These are phyloP conservation scores for Phlebopus sp. DNA, from an alignment of 1,284 basidiomycete species.

Conservation along the genomic window DNA sequence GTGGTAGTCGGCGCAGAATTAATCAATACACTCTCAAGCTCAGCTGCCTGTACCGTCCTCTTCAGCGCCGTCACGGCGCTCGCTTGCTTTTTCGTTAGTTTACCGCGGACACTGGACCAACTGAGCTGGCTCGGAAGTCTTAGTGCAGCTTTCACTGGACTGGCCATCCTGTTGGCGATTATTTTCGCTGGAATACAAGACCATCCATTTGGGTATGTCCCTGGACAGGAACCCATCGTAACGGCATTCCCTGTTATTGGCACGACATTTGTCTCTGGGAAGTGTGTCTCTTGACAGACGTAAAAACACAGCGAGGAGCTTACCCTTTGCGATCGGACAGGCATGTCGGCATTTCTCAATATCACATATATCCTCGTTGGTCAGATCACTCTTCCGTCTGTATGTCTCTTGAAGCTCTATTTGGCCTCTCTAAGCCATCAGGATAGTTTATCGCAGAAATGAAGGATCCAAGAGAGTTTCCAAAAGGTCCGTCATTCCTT, in stretches of 20 bases:
- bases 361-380: slow-evolving; percentile 63
- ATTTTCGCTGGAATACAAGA: slow-evolving; percentile 52
- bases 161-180: slow-evolving; percentile 54
- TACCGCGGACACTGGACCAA: slow-evolving; percentile 53
- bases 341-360: slow-evolving; percentile 46
- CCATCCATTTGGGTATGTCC: slow-evolving; percentile 40
- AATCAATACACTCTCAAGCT: slow-evolving; percentile 58
- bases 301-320: background rate
- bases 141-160: slow-evolving; percentile 52
- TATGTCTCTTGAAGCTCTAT: slow-evolving; percentile 10
- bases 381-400: slow-evolving; percentile 50
- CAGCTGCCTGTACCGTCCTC: slow-evolving; percentile 52
- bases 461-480: slow-evolving; percentile 62
- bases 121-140: slow-evolving; percentile 43
- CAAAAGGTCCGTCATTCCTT: slow-evolving; percentile 39
- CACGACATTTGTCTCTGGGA: slow-evolving; percentile 56
- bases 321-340: slow-evolving; percentile 16
- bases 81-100: slow-evolving; percentile 46
- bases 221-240: slow-evolving; percentile 38
- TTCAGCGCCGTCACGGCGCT: slow-evolving; percentile 49
- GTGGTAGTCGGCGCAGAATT: slow-evolving; percentile 44
- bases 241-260: slow-evolving; percentile 39
- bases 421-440: too few relatives aligned
- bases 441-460: slow-evolving; percentile 53
- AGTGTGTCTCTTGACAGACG: slow-evolving; percentile 1